These are phyloP conservation scores for Leptomonas pyrrhocoris DNA, from an alignment of 208 protist genomes.

Conservation along the genomic window DNA sequence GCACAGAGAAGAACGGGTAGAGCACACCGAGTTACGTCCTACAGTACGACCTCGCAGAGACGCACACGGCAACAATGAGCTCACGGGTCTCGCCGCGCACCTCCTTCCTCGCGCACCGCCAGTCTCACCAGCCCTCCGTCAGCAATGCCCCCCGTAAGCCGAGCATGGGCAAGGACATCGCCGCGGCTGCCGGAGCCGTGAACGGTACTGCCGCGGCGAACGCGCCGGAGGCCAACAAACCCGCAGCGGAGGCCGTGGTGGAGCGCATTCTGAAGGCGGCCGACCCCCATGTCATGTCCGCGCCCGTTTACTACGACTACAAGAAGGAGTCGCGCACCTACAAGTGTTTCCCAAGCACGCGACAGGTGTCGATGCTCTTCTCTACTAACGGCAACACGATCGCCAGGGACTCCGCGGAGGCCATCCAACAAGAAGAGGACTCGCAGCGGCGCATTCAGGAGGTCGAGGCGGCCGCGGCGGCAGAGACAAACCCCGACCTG, in stretches of 20 bases:
- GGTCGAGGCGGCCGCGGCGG: conserved; percentile 71
- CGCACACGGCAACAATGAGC: conserved; percentile 10
- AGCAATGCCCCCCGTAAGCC: conserved; percentile 27
- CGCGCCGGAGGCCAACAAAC: conserved; percentile 31
- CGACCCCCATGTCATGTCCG: conserved; percentile 92
- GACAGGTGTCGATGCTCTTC: conserved; percentile 88
- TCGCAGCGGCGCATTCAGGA: conserved; percentile 67
- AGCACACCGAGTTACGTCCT: neutral
- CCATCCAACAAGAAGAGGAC: conserved; percentile 90
- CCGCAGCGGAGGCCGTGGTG: conserved; percentile 63
- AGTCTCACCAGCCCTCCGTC: neutral
- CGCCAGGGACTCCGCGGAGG: conserved; percentile 84
- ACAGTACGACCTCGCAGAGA: neutral
- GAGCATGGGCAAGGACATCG: conserved; percentile 26
- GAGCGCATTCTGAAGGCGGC: conserved; percentile 94
- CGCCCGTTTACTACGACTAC: conserved; percentile 94
- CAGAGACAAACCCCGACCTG: conserved; percentile 86
- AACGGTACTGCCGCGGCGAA: conserved; percentile 11
- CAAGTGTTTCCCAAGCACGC: conserved; percentile 89
- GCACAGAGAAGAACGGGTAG: neutral
- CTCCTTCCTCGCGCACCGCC: conserved; percentile 19
- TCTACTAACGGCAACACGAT: conserved; percentile 83
- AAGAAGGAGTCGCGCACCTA: conserved; percentile 91
- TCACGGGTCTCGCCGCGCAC: conserved; percentile 9
- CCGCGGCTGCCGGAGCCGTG: neutral